Base-by-base conservation (phyloP, 2,329 filamentous ascomycete genomes). In the Pleurostoma richardsiae region DNA sequence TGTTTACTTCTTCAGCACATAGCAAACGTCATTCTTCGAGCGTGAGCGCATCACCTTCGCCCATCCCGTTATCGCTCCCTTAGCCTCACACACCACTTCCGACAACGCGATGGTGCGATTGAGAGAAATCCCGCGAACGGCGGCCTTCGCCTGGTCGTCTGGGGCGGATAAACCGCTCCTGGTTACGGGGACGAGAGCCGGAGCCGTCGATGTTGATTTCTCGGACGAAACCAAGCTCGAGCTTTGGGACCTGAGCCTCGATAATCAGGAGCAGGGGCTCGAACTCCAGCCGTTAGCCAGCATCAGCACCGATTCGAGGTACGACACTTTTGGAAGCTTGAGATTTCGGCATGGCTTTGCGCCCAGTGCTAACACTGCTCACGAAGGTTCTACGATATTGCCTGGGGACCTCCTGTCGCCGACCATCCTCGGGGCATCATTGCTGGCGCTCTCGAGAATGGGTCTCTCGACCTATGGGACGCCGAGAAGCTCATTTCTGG, bases 211-310 rank as follows among this genome's bases (percentile, higher is more conserved):
- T 69, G 91, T 89, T 58, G 91, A 97, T 68, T 99, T 99, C 71
- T 97, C 94, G 29, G 94, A 94, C 67, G 91, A 97, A 67, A 96
- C 90, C 54, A 92, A 92, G 72, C 75, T 99, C 48, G 94, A 99
- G 74, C 77, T 99, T 51, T 99, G 94, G 94, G 90, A 97, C 69
- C 76, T 99, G 56, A 85, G 82, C 62, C 77, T 97, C 55, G 89
- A 95, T 66, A 83, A 83, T 66, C 71, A 82, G 52, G 78, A 86
- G 51, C 83, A 88, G 61, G 84, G 83, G 46, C 76, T 89, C 45
- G 94, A 97, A 72, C 82, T 96, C 47, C 85, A 91, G 66, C 90
- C 94, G 51, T 73, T 90, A 61, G 87, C 83, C 52, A 92, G 85
- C 68, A 83, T 97, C 62, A 83, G 77, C 65, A 90, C 89, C 43